These are phyloP conservation scores for Dioszegia crocea DNA, from an alignment of 768 basidiomycete genomes.

Conservation along the genomic window DNA sequence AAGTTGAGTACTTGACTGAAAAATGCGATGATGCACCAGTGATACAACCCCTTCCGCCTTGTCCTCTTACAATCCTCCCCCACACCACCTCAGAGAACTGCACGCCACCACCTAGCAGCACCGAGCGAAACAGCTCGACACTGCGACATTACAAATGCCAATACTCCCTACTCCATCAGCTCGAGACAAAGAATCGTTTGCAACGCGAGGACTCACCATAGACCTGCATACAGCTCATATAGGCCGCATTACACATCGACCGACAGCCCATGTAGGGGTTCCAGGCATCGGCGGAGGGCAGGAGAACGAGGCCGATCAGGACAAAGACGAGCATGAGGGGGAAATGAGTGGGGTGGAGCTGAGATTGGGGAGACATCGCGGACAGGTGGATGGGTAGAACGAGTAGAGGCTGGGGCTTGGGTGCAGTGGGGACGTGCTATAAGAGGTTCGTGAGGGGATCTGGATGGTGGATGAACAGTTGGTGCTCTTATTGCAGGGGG, in stretches of 20 bases:
- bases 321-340: constrained; percentile 6
- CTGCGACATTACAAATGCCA: constrained; percentile 32
- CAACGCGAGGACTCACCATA: constrained; percentile 28
- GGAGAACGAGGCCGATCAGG: constrained; percentile 1
- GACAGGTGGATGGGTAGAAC: not conserved
- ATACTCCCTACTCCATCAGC: constrained; percentile 24
- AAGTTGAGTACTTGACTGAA: too few relatives aligned
- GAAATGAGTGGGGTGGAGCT: not conserved
- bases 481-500: too few relatives aligned
- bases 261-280: constrained; percentile 28
- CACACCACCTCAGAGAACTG: too few relatives aligned
- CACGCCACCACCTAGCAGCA: too few relatives aligned
- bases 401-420: not conserved
- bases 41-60: not conserved
- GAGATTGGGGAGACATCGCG: not conserved
- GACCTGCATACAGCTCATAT: constrained; percentile 39
- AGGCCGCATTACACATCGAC: constrained; percentile 24
- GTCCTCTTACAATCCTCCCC: not conserved
- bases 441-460: too few relatives aligned
- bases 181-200: not conserved
- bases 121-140: constrained; percentile 27
- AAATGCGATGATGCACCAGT: too few relatives aligned
- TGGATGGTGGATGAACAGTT: too few relatives aligned
- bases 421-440: not conserved
- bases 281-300: constrained; percentile 13